phyloP scores from a whole-genome alignment of 257 asterid species.

The Handroanthus guayacan region DNA sequence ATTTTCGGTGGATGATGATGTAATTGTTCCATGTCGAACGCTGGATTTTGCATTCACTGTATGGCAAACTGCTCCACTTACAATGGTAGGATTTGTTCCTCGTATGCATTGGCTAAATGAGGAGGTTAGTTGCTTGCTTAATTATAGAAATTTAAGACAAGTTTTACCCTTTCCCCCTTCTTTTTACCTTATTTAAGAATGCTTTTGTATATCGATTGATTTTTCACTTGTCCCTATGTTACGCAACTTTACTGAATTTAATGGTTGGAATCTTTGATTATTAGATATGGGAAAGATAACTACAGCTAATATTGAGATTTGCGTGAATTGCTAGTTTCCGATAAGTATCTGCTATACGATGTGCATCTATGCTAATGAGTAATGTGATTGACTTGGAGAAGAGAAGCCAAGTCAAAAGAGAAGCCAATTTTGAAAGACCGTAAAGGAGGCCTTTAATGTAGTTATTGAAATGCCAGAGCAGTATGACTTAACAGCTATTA shows the following conservation, averaged over 20 bases:
- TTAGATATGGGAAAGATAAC: not conserved
- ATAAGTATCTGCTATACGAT: not conserved
- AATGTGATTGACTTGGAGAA: not conserved
- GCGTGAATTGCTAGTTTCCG: not conserved
- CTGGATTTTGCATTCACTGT: constrained; percentile 66
- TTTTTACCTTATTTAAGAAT: not conserved
- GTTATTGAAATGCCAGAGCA: not conserved
- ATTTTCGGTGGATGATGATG: constrained; percentile 74
- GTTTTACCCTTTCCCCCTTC: constrained; percentile 7
- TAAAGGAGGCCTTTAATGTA: not conserved
- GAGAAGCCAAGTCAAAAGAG: not conserved
- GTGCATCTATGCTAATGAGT: constrained; percentile 6
- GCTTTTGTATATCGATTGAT: not conserved
- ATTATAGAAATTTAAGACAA: not conserved
- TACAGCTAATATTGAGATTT: not conserved
- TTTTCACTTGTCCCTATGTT: not conserved
- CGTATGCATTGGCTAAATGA: constrained; percentile 66
- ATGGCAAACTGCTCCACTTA: constrained; percentile 68
- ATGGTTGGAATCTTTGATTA: not conserved
- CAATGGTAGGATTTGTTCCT: constrained; percentile 79
- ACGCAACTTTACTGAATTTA: not conserved
- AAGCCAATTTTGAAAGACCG: not conserved
- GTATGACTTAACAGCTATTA: not conserved
- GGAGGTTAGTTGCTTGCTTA: constrained; percentile 47
- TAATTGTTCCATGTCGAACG: constrained; percentile 63